Base-by-base conservation (phyloP, 179 eudicot genomes). In the Corrigiola litoralis region DNA sequence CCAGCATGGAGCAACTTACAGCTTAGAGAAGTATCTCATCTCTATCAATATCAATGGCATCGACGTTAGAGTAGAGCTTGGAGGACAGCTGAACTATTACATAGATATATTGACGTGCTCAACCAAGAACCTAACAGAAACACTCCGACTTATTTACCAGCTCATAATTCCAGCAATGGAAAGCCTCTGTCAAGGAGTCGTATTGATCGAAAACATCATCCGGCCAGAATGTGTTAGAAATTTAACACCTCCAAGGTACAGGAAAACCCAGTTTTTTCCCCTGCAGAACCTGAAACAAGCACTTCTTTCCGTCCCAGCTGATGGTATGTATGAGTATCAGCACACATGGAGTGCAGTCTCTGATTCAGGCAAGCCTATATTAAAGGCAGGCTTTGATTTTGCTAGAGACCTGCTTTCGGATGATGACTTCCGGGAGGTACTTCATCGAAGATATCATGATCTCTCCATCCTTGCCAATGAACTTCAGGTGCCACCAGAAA, bases 341-440 rank as follows among this genome's bases (percentile, higher is more conserved):
- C 97, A 94, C 77, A 90, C 97, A 0, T 94, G 99, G 99, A 77
- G 80, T 52, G 66, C 87, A 25, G 88, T 92, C 18, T 67, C 81
- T 44, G 98, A 87, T 59, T 66, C 81, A 7, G 84, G 84, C 53
- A 87, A 61, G 65, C 44, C 58, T 31, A 49, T 87, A 65, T 52
- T 87, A 58, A 72, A 61, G 42, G 62, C 81, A 9, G 95, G 88
- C 17, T 94, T 85, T 70, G 94, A 94, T 75, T 79, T 81, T 67
- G 96, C 96, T 18, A 81, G 99, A 63, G 89, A 87, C 64, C 84
- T 90, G 21, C 75, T 94, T 60, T 87, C 97, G 8, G 97, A 94
- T 36, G 96, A 94, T 66, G 99, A 94, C 63, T 94, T 94, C 34
- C 65, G 89, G 28, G 99, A 94, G 45, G 99, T 94, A 20, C 91